Base-by-base conservation (phyloP, 2,329 filamentous ascomycete genomes). In the Aspergillus oerlinghausenensis region DNA sequence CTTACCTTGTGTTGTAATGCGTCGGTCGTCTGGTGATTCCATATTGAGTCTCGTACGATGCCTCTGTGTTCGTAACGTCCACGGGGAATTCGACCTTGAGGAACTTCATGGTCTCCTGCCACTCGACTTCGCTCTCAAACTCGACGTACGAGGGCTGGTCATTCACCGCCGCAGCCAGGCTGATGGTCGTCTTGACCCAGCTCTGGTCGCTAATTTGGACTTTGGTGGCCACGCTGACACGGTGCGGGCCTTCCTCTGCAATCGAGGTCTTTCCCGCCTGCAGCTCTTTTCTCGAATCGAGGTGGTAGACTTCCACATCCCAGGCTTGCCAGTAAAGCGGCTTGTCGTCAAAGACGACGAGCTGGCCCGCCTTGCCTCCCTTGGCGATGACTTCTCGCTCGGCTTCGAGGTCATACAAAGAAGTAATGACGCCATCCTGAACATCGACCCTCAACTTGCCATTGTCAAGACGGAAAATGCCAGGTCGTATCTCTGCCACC, bases 31-130 rank as follows among this genome's bases (percentile, higher is more conserved):
- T 86, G 60, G 94, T 87, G 64, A 97, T 85, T 65, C 93, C 93
- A 69, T 90, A 97, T 67, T 96, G 92, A 7, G 91, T 96, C 75
- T 99, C 94, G 73, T 99, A 99, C 11, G 87, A 90, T 32, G 94
- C 94, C 75, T 97, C 92, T 0, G 88, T 96, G 75, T 93, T 97
- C 64, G 86, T 84, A 61, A 97, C 82, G 67, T 95, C 88, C 60
- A 97, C 92, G 0, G 94, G 93, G 76, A 99, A 99, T 73, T 99
- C 94, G 51, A 97, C 93, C 80, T 99, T 99, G 69, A 99, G 83
- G 81, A 97, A 97, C 71, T 94, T 96, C 88, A 94, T 97, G 11
- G 86, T 91, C 74, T 99, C 94, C 64, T 88, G 89, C 94, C 94
- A 99, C 70, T 97, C 90, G n/a, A 97, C 90, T 64, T 95, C 90